Evolutionary conservation across 2,329 filamentous ascomycete species (phyloP).

Genomic region (Colletotrichum lindemuthianum): DNA sequence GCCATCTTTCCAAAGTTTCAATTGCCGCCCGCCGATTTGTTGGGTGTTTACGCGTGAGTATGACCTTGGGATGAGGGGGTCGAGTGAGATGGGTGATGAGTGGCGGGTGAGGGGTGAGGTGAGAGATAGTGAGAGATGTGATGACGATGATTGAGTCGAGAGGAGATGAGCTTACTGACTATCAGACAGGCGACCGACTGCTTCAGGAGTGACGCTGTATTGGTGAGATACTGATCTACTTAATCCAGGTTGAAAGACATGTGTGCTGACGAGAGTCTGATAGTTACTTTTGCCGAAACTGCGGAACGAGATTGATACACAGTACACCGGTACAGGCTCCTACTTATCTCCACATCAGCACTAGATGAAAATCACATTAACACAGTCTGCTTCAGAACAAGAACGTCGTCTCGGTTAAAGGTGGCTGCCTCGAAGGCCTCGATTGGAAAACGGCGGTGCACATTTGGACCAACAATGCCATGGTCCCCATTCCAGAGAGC

Average conservation of each 20-base stretch:
- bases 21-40: slow-evolving; percentile 58
- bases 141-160: neutral
- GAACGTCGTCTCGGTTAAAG: slow-evolving; percentile 72
- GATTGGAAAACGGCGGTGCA: slow-evolving; percentile 71
- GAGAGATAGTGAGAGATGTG: slow-evolving; percentile 3
- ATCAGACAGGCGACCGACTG: slow-evolving; percentile 62
- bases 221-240: slow-evolving; percentile 54
- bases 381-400: slow-evolving; percentile 53
- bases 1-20: slow-evolving; percentile 76
- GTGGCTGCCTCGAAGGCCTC: slow-evolving; percentile 71
- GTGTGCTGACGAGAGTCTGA: neutral
- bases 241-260: neutral
- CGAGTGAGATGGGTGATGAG: neutral
- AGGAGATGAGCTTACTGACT: slow-evolving; percentile 21
- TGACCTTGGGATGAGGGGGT: neutral
- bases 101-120: neutral
- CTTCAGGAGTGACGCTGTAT: slow-evolving; percentile 65
- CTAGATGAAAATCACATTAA: neutral
- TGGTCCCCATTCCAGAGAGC: slow-evolving; percentile 75
- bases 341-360: neutral
- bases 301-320: slow-evolving; percentile 74
- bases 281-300: slow-evolving; percentile 73
- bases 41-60: slow-evolving; percentile 66
- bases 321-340: slow-evolving; percentile 59
- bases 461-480: slow-evolving; percentile 74